A percentile compares a stretch with the other conserved stretches of the same genome.
Conservation (phyloP, 2,329 filamentous ascomycete genomes). For the Hypocrella siamensis region DNA sequence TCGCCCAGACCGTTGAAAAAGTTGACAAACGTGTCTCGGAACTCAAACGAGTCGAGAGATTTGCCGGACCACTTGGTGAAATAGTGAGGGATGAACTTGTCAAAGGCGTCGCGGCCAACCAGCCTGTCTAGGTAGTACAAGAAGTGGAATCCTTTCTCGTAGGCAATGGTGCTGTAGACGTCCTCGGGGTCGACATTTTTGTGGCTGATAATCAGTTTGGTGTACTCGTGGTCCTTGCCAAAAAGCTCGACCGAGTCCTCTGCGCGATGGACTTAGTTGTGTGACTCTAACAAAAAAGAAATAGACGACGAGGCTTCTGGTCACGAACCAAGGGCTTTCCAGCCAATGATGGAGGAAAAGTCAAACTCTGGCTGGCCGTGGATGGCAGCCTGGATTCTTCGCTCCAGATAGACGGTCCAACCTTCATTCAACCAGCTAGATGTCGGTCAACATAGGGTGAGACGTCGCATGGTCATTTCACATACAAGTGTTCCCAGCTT, state of each 20-base stretch:
- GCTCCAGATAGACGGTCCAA: constrained; percentile 91
- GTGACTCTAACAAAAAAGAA: too few relatives aligned
- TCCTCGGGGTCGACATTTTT: constrained; percentile 91
- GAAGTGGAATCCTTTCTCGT: constrained; percentile 94
- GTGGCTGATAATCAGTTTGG: constrained; percentile 75
- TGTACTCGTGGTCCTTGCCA: constrained; percentile 79
- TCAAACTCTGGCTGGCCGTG: constrained; percentile 79
- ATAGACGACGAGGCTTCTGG: neutral
- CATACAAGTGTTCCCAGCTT: constrained; percentile 67
- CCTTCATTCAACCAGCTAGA: constrained; percentile 55
- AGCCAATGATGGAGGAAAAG: constrained; percentile 91
- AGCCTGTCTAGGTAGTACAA: constrained; percentile 80
- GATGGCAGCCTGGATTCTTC: constrained; percentile 59
- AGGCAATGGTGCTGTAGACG: constrained; percentile 81
- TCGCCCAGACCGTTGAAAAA: constrained; percentile 63
- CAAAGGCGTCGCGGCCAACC: constrained; percentile 73
- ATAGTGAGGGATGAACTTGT: constrained; percentile 92
- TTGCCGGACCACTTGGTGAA: constrained; percentile 74
- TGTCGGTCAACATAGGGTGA: too few relatives aligned
- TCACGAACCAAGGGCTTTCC: constrained; percentile 58
- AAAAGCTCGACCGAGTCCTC: constrained; percentile 66
- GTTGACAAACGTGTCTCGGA: constrained; percentile 72
- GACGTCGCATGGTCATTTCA: constrained; percentile 6
- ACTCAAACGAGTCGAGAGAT: constrained; percentile 86
- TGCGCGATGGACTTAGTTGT: constrained; percentile 9